Conservation (phyloP, 192 early-diverging fungal genomes). For the Podochytrium sp. region DNA sequence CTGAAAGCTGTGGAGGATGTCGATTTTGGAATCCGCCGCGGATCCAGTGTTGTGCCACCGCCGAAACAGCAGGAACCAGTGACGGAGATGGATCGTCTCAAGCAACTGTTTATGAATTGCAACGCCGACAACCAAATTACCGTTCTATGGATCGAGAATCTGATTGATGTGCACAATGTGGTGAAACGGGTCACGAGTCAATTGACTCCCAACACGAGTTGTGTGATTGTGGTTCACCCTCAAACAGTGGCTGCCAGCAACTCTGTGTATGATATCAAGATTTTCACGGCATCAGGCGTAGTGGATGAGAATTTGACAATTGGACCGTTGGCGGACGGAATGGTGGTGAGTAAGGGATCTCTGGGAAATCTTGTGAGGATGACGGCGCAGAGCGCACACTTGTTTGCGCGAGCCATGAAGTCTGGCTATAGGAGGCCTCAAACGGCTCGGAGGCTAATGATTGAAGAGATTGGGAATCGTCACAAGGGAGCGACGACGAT, state of each 20-base stretch:
- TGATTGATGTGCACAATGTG: conserved; percentile 11
- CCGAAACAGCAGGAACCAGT: neutral
- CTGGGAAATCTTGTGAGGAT: conserved; percentile 71
- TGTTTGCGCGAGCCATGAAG: conserved; percentile 54
- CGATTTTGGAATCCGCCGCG: neutral
- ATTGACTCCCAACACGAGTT: conserved; percentile 29
- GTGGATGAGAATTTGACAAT: conserved; percentile 29
- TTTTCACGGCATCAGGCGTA: conserved; percentile 42
- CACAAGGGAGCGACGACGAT: conserved; percentile 34
- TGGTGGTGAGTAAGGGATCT: conserved; percentile 69
- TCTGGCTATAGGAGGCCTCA: conserved; percentile 57
- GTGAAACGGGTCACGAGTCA: conserved; percentile 20
- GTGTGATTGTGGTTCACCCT: conserved; percentile 74
- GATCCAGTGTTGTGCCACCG: neutral
- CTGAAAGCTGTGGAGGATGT: neutral
- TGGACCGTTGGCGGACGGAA: conserved; percentile 77
- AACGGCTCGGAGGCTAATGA: conserved; percentile 36
- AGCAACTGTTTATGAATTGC: conserved; percentile 42
- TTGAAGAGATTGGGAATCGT: conserved; percentile 51
- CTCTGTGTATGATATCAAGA: conserved; percentile 67
- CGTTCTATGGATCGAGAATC: conserved; percentile 77
- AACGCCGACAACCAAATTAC: conserved; percentile 64
- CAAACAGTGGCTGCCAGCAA: conserved; percentile 55
- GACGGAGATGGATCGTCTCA: neutral
- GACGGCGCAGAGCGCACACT: conserved; percentile 71